Evolutionary conservation across 306 rosid genomes (phyloP), one percentile per base, ranked within the genome.

Genomic region (Fragaria iinumae): DNA sequence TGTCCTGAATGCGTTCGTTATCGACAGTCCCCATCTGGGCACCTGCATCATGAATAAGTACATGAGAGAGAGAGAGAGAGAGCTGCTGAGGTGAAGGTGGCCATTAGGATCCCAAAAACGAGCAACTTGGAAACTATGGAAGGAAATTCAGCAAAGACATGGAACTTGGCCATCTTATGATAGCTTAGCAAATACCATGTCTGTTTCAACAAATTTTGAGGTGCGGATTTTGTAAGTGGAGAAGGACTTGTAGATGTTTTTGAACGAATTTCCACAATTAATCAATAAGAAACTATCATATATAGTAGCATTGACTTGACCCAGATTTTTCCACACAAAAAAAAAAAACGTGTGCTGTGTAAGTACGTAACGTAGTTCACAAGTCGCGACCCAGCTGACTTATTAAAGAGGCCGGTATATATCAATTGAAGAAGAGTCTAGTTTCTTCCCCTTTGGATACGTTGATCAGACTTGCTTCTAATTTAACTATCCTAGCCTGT

Each of bases 121-220:
- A 78, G 62, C 11, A 70, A 23, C 4, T 62, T 29, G 49, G 76
- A 59, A 48, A 78, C 25, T 29, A 70, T 59, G 49, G 49, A 70
- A 68, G 20, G 80, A 52, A 5, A 16, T 57, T 70, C 59, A 47
- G 57, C 59, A 53, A 13, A 20, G n/a, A 9, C 8, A 52, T 64
- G 13, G 6, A 45, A 38, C 57, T 75, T 48, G 13, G 80, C 41
- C 74, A 34, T 67, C 18, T 27, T 63, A 74, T 43, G 44, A 6
- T 39, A 38, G 38, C 39, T 60, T 4, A 25, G 39, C 8, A 60
- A 60, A 60, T 27, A 27, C 9, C 38, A 60, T 29, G 6, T 39
- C 6, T 39, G 44, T 20, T 27, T 27, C 38, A 25, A 18, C 48
- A 66, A 18, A 27, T 36, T 2, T 2, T 47, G 1, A 2, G 44